phyloP scores from a whole-genome alignment of 805 yeast genomes.

The Torulaspora franciscae region DNA sequence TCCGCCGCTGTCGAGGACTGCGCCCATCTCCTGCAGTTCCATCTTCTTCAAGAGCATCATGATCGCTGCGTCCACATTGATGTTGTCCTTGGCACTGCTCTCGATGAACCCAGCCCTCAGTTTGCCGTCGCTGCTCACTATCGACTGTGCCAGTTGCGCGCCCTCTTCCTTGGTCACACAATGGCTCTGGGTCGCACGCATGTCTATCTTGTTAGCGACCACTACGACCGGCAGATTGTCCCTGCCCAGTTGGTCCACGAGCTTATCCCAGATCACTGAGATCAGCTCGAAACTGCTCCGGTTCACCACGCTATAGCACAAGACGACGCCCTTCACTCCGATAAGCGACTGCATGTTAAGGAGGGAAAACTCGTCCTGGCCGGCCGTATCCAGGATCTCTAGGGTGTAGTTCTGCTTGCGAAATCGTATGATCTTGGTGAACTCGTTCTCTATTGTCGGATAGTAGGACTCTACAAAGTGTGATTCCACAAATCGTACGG shows the following conservation, averaged over 20 bases:
- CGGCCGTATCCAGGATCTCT: slow-evolving; percentile 88
- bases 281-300: slow-evolving; percentile 73
- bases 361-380: slow-evolving; percentile 83
- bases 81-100: slow-evolving; percentile 27
- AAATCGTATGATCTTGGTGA: slow-evolving; percentile 61
- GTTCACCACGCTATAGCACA: slow-evolving; percentile 78
- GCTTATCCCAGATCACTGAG: slow-evolving; percentile 74
- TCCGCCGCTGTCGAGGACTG: slow-evolving; percentile 8
- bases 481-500: slow-evolving; percentile 79
- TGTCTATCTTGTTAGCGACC: slow-evolving; percentile 37
- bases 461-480: slow-evolving; percentile 85
- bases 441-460: slow-evolving; percentile 87
- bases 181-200: slow-evolving; percentile 3
- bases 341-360: slow-evolving; percentile 73
- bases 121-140: slow-evolving; percentile 11
- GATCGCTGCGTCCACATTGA: slow-evolving; percentile 25
- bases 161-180: slow-evolving; percentile 24
- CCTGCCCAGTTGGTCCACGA: slow-evolving; percentile 62
- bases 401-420: slow-evolving; percentile 72
- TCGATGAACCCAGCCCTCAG: slow-evolving; percentile 27
- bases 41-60: slow-evolving; percentile 20
- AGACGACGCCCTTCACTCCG: slow-evolving; percentile 77
- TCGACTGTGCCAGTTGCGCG: slow-evolving; percentile 12
- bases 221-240: slow-evolving; percentile 71
- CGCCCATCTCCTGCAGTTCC: slow-evolving; percentile 17